phyloP scores from a whole-genome alignment of 129 eudicot genomes.

The Dittrichia graveolens region DNA sequence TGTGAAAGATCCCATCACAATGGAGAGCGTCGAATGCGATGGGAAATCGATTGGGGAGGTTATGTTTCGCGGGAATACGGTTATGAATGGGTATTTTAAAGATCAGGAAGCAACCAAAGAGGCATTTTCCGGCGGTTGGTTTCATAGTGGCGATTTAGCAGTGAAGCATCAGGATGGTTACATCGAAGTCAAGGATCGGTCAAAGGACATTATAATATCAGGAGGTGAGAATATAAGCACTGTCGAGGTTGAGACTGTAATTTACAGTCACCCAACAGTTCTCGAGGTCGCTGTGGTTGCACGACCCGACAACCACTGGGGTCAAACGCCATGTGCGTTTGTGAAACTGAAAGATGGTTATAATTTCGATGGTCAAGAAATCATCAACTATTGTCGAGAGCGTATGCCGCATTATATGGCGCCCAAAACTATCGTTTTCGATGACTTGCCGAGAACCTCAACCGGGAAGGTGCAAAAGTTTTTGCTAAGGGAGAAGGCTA shows the following conservation, averaged over 20 bases:
- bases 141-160: slow-evolving; percentile 63
- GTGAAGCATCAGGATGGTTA: slow-evolving; percentile 68
- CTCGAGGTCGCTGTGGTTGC: slow-evolving; percentile 79
- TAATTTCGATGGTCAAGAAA: slow-evolving; percentile 32
- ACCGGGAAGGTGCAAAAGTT: slow-evolving; percentile 81
- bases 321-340: slow-evolving; percentile 74
- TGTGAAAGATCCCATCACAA: slow-evolving; percentile 52
- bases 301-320: slow-evolving; percentile 76
- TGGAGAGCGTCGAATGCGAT: slow-evolving; percentile 60
- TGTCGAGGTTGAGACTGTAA: slow-evolving; percentile 61
- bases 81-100: slow-evolving; percentile 71
- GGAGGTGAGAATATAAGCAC: slow-evolving; percentile 79
- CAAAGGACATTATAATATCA: slow-evolving; percentile 62
- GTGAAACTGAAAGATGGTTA: slow-evolving; percentile 68
- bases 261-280: slow-evolving; percentile 63
- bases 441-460: slow-evolving; percentile 63
- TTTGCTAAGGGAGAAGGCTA: slow-evolving; percentile 62
- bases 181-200: slow-evolving; percentile 62
- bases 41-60: slow-evolving; percentile 67
- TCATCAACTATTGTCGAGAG: slow-evolving; percentile 56
- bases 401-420: slow-evolving; percentile 73
- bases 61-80: slow-evolving; percentile 71
- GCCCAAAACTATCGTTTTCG: slow-evolving; percentile 58
- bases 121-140: slow-evolving; percentile 69
- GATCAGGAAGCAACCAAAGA: slow-evolving; percentile 58